Evolutionary conservation across 805 yeast genomes (phyloP).

Genomic region (Yarrowia phangngaensis): DNA sequence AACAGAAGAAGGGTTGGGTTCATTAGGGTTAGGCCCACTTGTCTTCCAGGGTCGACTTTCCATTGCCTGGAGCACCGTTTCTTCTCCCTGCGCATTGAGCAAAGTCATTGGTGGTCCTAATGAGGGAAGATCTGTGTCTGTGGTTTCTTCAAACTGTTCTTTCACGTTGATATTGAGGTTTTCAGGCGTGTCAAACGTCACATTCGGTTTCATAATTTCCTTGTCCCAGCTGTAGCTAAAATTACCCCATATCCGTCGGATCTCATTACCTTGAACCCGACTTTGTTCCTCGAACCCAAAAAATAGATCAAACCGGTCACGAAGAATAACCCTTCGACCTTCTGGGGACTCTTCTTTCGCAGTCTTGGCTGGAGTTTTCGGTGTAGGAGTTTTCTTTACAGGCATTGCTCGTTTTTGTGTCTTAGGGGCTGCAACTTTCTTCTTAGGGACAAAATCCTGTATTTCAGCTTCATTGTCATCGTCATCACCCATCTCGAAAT

Average conservation of each 20-base stretch:
- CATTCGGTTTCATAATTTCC: constrained; percentile 32
- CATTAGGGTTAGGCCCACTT: constrained; percentile 3
- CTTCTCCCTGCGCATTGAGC: not conserved
- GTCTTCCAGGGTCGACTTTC: constrained; percentile 2
- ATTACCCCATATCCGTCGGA: constrained; percentile 51
- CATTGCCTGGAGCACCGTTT: not conserved
- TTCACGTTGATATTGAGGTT: constrained; percentile 2
- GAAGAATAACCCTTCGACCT: constrained; percentile 33
- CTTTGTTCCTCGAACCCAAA: constrained; percentile 51
- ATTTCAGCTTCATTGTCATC: constrained; percentile 22
- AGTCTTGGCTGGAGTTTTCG: constrained; percentile 6
- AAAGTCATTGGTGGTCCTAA: not conserved
- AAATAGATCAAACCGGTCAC: constrained; percentile 44
- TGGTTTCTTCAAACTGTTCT: constrained; percentile 2
- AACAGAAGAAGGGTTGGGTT: constrained; percentile 42
- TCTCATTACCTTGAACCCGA: constrained; percentile 44
- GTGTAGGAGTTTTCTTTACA: not conserved
- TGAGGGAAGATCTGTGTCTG: not conserved
- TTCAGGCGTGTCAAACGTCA: constrained; percentile 7
- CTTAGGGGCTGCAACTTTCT: no score
- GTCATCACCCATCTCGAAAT: constrained; percentile 16
- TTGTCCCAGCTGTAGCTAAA: constrained; percentile 46
- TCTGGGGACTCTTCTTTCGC: constrained; percentile 3
- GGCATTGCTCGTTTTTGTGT: constrained; percentile 14
- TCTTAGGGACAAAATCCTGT: not conserved